These are phyloP conservation scores for Ceratobasidium sp. DNA, from an alignment of 1,284 basidiomycete genomes.

Conservation along the genomic window DNA sequence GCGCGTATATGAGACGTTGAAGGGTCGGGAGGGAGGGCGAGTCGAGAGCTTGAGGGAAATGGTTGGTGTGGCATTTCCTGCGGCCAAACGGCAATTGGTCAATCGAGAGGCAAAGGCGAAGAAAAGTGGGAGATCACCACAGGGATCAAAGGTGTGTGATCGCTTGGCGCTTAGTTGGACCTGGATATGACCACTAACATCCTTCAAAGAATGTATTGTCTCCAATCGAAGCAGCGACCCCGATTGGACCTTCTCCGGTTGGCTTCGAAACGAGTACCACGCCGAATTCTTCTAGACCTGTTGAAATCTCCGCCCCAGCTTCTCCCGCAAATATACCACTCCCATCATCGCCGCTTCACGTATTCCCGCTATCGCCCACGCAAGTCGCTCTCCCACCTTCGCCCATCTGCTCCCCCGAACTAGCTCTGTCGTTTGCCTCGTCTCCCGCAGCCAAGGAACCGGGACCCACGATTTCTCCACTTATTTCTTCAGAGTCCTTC, in stretches of 20 bases:
- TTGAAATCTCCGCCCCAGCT: background rate
- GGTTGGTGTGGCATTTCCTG: background rate
- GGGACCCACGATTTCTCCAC: constrained; percentile 3
- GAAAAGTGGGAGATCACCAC: background rate
- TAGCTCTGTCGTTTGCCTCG: background rate
- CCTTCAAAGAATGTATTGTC: background rate
- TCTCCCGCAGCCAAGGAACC: background rate
- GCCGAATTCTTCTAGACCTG: background rate
- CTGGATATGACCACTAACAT: constrained; percentile 2
- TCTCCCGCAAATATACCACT: constrained; percentile 7
- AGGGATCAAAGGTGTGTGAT: constrained; percentile 1
- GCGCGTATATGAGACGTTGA: constrained; percentile 26
- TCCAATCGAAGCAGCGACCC: background rate
- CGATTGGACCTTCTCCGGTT: background rate
- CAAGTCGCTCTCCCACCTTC: constrained; percentile 25
- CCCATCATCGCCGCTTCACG: background rate
- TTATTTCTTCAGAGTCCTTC: constrained; percentile 35
- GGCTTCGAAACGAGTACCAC: background rate
- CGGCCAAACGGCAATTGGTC: background rate
- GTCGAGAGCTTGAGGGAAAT: constrained; percentile 5
- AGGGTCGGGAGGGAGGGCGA: constrained; percentile 10
- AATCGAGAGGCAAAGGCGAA: constrained; percentile 4
- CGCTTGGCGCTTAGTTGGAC: background rate
- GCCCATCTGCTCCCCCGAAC: background rate
- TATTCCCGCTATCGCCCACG: background rate